These are phyloP conservation scores for Cladophialophora immunda DNA, from an alignment of 2,329 filamentous ascomycete species.

Conservation along the genomic window DNA sequence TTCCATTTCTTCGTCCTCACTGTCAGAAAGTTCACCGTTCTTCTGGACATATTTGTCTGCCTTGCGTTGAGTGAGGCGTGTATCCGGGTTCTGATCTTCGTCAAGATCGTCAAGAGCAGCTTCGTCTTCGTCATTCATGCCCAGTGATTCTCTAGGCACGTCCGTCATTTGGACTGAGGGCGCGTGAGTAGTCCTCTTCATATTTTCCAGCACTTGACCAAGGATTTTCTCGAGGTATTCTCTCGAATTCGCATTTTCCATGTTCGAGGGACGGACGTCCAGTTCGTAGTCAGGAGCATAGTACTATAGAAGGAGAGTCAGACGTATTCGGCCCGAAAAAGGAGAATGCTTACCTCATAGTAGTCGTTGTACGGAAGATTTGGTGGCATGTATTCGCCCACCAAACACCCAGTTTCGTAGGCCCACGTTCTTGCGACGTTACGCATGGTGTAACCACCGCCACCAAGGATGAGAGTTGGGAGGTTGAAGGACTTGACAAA, in stretches of 20 bases:
- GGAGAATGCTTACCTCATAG: slow-evolving; percentile 67
- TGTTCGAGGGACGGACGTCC: slow-evolving; percentile 74
- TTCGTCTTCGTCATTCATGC: slow-evolving; percentile 71
- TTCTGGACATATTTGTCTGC: slow-evolving; percentile 82
- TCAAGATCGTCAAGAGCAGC: slow-evolving; percentile 75
- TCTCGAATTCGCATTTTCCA: slow-evolving; percentile 75
- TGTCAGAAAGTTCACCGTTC: slow-evolving; percentile 84
- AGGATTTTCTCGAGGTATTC: slow-evolving; percentile 76
- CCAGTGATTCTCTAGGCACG: slow-evolving; percentile 66
- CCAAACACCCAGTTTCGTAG: slow-evolving; percentile 79
- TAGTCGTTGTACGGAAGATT: slow-evolving; percentile 97
- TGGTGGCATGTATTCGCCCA: slow-evolving; percentile 80
- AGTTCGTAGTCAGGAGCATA: slow-evolving; percentile 75
- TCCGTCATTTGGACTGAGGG: slow-evolving; percentile 72
- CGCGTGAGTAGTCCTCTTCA: slow-evolving; percentile 68
- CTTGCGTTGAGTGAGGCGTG: slow-evolving; percentile 79
- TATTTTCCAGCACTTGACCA: slow-evolving; percentile 71
- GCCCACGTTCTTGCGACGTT: slow-evolving; percentile 70
- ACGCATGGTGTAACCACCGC: slow-evolving; percentile 75
- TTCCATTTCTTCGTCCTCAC: slow-evolving; percentile 83
- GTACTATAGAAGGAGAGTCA: slow-evolving; percentile 57
- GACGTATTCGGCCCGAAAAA: slow-evolving; percentile 11
- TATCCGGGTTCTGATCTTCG: slow-evolving; percentile 85
- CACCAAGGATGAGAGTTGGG: slow-evolving; percentile 71
- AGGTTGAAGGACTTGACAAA: slow-evolving; percentile 74